Percentiles rank a stretch among this genome's conserved stretches.
Evolutionary conservation across 176 grass and related monocot genomes (phyloP).

Genomic region (Oryza glaberrima): DNA sequence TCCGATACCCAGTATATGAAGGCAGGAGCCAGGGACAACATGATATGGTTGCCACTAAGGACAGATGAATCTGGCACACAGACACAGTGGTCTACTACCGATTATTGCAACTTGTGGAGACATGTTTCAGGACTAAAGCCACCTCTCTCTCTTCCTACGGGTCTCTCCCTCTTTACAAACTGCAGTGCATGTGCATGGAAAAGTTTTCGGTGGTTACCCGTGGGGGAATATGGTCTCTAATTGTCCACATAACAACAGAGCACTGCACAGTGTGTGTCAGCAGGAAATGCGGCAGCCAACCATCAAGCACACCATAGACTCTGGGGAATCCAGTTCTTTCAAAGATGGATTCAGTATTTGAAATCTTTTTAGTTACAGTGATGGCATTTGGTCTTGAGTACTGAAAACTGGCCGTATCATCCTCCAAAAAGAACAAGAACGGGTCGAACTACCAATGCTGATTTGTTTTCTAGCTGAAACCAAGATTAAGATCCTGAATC

Average conservation of each 20-base stretch:
- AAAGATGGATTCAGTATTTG: neutral
- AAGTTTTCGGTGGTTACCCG: neutral
- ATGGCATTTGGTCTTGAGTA: neutral
- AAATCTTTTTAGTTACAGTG: neutral
- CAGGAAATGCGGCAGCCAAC: neutral
- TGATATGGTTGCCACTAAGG: neutral
- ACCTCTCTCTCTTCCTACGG: neutral
- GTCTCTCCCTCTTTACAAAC: neutral
- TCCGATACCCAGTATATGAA: neutral
- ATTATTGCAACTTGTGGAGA: conserved; percentile 3
- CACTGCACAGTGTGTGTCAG: conserved; percentile 5
- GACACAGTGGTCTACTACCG: neutral
- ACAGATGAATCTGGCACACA: neutral
- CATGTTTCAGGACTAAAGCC: neutral
- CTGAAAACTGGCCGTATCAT: neutral
- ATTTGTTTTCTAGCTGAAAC: neutral
- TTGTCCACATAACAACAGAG: neutral
- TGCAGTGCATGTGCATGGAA: conserved; percentile 1
- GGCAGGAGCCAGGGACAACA: neutral
- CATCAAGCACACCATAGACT: conserved; percentile 33
- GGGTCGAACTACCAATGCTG: neutral
- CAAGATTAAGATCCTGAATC: neutral
- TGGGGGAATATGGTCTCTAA: conserved; percentile 16
- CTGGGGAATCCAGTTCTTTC: neutral
- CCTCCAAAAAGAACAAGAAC: too few species aligned